phyloP scores from a whole-genome alignment of 306 rosid genomes.

The Corylus avellana region DNA sequence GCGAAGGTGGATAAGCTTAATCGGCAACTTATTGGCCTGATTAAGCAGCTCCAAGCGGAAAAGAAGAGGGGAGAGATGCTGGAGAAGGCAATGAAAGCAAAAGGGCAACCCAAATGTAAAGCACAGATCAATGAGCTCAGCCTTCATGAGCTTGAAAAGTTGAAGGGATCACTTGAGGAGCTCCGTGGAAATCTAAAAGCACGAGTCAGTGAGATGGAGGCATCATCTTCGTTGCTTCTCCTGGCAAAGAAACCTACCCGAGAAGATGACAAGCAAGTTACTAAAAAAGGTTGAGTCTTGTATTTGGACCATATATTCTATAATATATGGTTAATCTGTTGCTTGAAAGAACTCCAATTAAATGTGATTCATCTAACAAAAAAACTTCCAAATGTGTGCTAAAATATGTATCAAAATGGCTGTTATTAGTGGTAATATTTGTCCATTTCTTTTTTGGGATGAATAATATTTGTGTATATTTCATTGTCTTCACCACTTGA shows the following conservation, averaged over 20 bases:
- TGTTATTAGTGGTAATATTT: not conserved
- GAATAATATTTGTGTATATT: too few species aligned
- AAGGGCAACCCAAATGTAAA: not conserved
- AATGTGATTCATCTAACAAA: not conserved
- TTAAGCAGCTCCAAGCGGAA: slow-evolving; percentile 32
- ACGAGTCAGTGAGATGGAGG: slow-evolving; percentile 39
- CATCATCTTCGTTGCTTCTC: slow-evolving; percentile 45
- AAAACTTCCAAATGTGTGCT: not conserved
- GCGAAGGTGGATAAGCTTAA: not conserved
- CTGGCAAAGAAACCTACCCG: slow-evolving; percentile 29
- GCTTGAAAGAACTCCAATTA: not conserved
- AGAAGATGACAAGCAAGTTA: slow-evolving; percentile 1
- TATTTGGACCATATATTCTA: not conserved
- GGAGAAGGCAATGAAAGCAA: slow-evolving; percentile 27
- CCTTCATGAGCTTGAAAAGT: slow-evolving; percentile 17
- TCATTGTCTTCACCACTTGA: too few species aligned
- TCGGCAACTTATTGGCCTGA: slow-evolving; percentile 20
- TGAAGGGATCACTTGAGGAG: slow-evolving; percentile 33
- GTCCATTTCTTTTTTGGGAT: not conserved
- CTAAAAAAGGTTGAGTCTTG: slow-evolving; percentile 16
- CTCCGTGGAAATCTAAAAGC: slow-evolving; percentile 24
- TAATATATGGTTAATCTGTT: not conserved
- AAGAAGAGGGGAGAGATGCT: slow-evolving; percentile 37
- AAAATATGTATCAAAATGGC: not conserved
- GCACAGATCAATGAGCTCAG: slow-evolving; percentile 10